A percentile compares a stretch with the other conserved stretches of the same genome.
Evolutionary conservation across 305 asterid genomes (phyloP).

Genomic region (Striga hermonthica): DNA sequence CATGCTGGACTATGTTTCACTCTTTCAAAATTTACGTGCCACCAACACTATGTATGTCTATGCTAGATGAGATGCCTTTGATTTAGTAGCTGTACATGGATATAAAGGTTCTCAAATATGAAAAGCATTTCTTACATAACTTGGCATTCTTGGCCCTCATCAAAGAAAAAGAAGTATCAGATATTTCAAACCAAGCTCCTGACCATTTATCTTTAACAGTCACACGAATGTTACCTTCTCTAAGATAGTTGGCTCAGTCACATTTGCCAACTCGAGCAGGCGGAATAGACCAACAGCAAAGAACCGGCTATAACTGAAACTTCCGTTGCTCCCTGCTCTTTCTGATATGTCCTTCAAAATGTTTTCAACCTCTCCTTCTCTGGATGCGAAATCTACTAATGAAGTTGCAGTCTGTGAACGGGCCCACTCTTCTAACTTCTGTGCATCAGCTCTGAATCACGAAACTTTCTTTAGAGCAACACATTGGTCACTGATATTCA

Average conservation of each 20-base stretch:
- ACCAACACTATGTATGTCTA: too few relatives aligned
- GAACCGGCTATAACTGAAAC: constrained; percentile 89
- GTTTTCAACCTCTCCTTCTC: constrained; percentile 79
- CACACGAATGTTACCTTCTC: constrained; percentile 59
- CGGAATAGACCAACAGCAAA: constrained; percentile 97
- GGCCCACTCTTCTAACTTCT: constrained; percentile 93
- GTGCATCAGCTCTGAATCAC: constrained; percentile 68
- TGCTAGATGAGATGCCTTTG: too few relatives aligned
- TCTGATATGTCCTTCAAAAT: constrained; percentile 73
- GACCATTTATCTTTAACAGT: constrained; percentile 4
- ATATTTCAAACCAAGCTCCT: neutral
- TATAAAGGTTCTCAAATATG: too few relatives aligned
- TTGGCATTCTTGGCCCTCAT: too few relatives aligned
- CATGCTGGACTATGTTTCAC: neutral
- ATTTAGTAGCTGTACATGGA: too few relatives aligned
- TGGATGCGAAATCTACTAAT: constrained; percentile 73
- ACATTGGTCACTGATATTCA: neutral
- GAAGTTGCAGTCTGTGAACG: constrained; percentile 62
- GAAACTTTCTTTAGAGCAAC: neutral
- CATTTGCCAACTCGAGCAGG: constrained; percentile 87
- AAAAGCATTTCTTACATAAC: too few relatives aligned
- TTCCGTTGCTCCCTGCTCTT: constrained; percentile 70
- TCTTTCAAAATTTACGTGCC: neutral
- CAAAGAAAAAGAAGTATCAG: neutral
- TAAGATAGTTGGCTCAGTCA: constrained; percentile 72